phyloP scores from a whole-genome alignment of 768 basidiomycete genomes.

The Auriculariales sp. region DNA sequence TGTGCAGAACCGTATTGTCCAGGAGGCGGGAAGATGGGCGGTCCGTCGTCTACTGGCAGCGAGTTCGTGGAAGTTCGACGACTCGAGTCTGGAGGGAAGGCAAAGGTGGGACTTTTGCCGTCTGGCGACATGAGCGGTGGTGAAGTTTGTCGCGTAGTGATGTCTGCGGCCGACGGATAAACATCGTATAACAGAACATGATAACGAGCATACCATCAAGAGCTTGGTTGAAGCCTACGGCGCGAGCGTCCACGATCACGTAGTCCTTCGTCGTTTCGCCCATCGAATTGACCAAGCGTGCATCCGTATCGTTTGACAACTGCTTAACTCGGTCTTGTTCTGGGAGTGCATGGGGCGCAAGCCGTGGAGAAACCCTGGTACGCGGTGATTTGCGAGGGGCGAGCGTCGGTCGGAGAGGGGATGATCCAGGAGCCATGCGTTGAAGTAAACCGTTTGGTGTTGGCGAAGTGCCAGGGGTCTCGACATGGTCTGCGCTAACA shows the following conservation, averaged over 20 bases:
- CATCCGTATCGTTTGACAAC: too few relatives aligned
- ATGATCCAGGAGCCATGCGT: too few relatives aligned
- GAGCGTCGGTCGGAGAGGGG: slow-evolving; percentile 4
- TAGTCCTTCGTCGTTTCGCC: slow-evolving; percentile 64
- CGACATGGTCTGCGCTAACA: background rate
- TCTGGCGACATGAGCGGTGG: background rate
- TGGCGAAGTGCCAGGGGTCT: slow-evolving; percentile 1
- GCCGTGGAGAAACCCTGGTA: too few relatives aligned
- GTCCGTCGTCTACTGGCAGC: slow-evolving; percentile 5
- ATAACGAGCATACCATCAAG: slow-evolving; percentile 61
- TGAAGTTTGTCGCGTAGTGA: background rate
- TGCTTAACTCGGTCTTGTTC: too few relatives aligned
- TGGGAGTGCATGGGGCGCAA: too few relatives aligned
- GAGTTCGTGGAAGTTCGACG: slow-evolving; percentile 33
- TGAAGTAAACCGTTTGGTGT: background rate
- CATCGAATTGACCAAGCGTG: too few relatives aligned
- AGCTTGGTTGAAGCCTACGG: slow-evolving; percentile 82
- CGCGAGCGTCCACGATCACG: slow-evolving; percentile 79
- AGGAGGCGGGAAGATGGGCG: background rate
- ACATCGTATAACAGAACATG: background rate
- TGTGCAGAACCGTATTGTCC: background rate
- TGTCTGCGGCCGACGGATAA: background rate
- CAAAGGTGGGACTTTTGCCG: slow-evolving; percentile 2
- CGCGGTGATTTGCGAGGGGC: slow-evolving; percentile 9
- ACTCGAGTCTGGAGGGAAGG: slow-evolving; percentile 39